Evolutionary conservation across 2,329 filamentous ascomycete species (phyloP).

Genomic region (Pseudogymnoascus sp.): DNA sequence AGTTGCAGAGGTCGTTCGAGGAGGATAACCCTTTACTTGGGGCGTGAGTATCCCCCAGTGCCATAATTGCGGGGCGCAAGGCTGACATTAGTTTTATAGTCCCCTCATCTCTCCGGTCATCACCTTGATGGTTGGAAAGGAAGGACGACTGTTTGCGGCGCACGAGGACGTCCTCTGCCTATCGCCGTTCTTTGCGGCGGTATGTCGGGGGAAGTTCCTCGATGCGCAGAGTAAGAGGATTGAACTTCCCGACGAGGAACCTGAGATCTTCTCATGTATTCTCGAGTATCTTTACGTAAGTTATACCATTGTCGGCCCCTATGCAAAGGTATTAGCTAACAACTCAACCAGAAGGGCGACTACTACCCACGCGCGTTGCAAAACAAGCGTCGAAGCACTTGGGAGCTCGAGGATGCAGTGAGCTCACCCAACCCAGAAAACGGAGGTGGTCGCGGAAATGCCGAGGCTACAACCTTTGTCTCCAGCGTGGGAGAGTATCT

Average conservation of each 20-base stretch:
- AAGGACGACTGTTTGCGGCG: slow-evolving; percentile 85
- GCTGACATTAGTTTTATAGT: slow-evolving; percentile 13
- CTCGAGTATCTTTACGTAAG: slow-evolving; percentile 81
- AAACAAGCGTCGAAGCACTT: slow-evolving; percentile 78
- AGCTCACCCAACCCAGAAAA: slow-evolving; percentile 45
- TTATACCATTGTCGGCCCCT: not conserved
- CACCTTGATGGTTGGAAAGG: slow-evolving; percentile 74
- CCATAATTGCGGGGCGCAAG: slow-evolving; percentile 15
- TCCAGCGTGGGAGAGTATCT: slow-evolving; percentile 65
- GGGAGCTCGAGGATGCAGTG: slow-evolving; percentile 73
- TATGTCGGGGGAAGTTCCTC: slow-evolving; percentile 64
- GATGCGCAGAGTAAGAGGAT: slow-evolving; percentile 70
- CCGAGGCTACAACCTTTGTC: slow-evolving; percentile 72
- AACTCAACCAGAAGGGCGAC: slow-evolving; percentile 60
- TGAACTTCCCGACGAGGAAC: slow-evolving; percentile 68
- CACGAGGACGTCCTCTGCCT: slow-evolving; percentile 86
- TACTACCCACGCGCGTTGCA: slow-evolving; percentile 86
- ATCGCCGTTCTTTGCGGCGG: slow-evolving; percentile 74
- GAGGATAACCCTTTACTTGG: slow-evolving; percentile 39
- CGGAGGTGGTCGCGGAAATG: slow-evolving; percentile 45
- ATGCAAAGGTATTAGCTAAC: not conserved
- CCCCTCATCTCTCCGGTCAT: slow-evolving; percentile 60
- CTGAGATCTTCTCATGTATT: slow-evolving; percentile 85
- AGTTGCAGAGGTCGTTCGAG: slow-evolving; percentile 77
- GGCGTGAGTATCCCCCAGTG: slow-evolving; percentile 32